phyloP scores from a whole-genome alignment of 2,329 filamentous ascomycete species.

The Escovopsis sp. region DNA sequence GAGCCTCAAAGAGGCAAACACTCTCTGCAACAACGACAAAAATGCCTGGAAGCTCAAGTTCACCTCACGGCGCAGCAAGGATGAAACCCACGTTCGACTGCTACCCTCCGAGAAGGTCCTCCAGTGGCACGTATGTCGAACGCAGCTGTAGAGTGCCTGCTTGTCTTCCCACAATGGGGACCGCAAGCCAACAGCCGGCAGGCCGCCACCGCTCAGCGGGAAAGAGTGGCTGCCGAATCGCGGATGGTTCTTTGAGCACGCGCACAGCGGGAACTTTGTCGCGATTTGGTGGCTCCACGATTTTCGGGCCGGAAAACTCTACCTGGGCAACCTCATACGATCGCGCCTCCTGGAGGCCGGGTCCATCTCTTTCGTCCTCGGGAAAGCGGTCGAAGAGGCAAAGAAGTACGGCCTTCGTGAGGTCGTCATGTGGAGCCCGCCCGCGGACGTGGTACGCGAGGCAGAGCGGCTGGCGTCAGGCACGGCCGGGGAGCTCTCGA shows the following conservation, averaged over 20 bases:
- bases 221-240: no score
- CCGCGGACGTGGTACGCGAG: slow-evolving; percentile 11
- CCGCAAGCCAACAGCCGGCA: slow-evolving; percentile 9
- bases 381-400: slow-evolving; percentile 17
- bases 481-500: slow-evolving; percentile 23
- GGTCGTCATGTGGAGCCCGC: slow-evolving; percentile 23
- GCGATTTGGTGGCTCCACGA: slow-evolving; percentile 24
- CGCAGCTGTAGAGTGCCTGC: slow-evolving; percentile 11
- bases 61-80: slow-evolving; percentile 11
- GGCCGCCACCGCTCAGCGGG: no score
- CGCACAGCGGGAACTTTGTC: slow-evolving; percentile 3
- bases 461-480: slow-evolving; percentile 11
- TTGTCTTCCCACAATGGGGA: no score
- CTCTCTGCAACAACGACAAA: slow-evolving; percentile 8
- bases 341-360: slow-evolving; percentile 17
- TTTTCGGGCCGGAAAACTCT: slow-evolving; percentile 11
- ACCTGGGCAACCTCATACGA: slow-evolving; percentile 7
- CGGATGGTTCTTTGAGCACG: neutral
- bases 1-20: neutral
- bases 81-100: slow-evolving; percentile 19
- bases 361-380: no score
- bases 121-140: slow-evolving; percentile 19
- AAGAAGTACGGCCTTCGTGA: slow-evolving; percentile 15
- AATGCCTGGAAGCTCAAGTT: slow-evolving; percentile 14
- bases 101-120: slow-evolving; percentile 16